Evolutionary conservation across 805 yeast genomes (phyloP).

Genomic region (Saccharomycopsis fibuligera): DNA sequence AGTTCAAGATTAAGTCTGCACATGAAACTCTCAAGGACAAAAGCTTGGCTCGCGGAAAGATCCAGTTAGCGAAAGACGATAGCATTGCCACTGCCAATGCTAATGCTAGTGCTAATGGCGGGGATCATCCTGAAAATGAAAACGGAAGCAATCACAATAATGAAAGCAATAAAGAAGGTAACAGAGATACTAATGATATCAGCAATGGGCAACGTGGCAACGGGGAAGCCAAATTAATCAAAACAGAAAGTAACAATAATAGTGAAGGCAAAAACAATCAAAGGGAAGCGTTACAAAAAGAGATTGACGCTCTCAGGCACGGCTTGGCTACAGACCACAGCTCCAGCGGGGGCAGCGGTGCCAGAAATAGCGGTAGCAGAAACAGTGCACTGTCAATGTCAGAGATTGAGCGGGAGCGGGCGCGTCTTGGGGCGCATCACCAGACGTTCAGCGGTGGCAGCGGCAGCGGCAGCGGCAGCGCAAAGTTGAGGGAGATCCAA

Average conservation of each 20-base stretch:
- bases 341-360: not conserved
- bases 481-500: not conserved
- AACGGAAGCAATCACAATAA: not conserved
- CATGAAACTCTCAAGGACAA: conserved; percentile 33
- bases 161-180: not conserved
- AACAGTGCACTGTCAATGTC: not conserved
- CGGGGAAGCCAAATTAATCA: not conserved
- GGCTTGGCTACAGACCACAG: not conserved
- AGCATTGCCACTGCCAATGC: not conserved
- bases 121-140: not conserved
- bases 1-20: conserved; percentile 36
- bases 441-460: not conserved
- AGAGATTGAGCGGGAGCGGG: not conserved
- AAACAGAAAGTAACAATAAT: not conserved
- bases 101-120: not conserved
- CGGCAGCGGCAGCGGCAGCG: not conserved
- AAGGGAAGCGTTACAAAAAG: not conserved
- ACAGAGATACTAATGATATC: not conserved
- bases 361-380: not conserved
- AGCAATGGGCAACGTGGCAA: not conserved
- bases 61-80: conserved; percentile 20
- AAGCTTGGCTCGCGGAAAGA: conserved; percentile 22
- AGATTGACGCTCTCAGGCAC: not conserved
- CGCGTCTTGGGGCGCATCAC: too few species aligned
- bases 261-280: not conserved